A percentile compares a stretch with the other conserved stretches of the same genome.
phyloP scores from a whole-genome alignment of 78 protist genomes.

The Emiliania huxleyi region DNA sequence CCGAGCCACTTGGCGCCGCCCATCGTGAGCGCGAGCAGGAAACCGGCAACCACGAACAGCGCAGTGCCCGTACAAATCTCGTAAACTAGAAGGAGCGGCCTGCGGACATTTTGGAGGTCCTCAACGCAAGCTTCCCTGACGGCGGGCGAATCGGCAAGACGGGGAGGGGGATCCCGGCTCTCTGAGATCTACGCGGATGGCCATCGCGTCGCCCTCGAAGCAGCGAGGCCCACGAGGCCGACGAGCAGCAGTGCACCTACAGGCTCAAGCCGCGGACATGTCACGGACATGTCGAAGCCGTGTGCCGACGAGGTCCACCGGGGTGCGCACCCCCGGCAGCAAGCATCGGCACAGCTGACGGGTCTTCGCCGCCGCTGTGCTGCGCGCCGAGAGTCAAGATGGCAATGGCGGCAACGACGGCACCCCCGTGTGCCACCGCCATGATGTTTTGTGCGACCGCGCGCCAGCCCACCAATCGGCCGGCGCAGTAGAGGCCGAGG shows the following conservation, averaged over 20 bases:
- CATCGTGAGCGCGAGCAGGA: background rate
- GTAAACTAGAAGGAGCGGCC: background rate
- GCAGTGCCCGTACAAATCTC: background rate
- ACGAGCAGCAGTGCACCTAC: background rate
- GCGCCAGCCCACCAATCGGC: background rate
- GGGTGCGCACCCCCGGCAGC: background rate
- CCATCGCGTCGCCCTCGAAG: background rate
- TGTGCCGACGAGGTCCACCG: no score
- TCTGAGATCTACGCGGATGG: no score
- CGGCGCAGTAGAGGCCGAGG: background rate
- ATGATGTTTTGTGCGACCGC: background rate
- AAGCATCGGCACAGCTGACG: background rate
- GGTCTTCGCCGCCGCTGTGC: background rate
- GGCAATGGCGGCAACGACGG: background rate
- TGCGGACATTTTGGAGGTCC: no score
- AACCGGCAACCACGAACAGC: background rate
- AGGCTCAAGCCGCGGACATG: background rate
- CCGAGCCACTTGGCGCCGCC: background rate
- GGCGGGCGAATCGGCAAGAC: no score
- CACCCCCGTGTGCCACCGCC: background rate
- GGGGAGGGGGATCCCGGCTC: no score
- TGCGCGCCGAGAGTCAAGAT: background rate
- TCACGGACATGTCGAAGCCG: no score
- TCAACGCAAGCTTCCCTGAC: no score
- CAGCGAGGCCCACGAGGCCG: background rate